Conservation (phyloP, 192 early-diverging fungal species). For the Linnemannia zychae region DNA sequence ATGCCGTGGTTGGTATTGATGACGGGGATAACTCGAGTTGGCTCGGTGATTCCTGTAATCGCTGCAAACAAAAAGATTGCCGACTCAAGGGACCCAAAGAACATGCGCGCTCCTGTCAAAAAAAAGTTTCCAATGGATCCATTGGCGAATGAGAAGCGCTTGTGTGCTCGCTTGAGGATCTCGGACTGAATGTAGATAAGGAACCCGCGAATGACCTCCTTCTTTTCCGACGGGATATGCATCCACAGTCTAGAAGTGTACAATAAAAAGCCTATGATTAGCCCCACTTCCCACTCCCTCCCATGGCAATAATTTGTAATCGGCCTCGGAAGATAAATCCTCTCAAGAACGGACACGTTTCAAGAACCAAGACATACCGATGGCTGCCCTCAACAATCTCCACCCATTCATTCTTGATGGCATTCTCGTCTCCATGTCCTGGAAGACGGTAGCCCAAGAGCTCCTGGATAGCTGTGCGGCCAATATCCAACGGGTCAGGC, state of each 20-base stretch:
- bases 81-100: constrained; percentile 77
- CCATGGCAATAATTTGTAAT: background rate
- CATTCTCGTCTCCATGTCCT: constrained; percentile 60
- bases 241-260: constrained; percentile 59
- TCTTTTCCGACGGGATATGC: constrained; percentile 66
- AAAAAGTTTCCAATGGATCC: constrained; percentile 87
- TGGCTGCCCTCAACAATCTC: constrained; percentile 82
- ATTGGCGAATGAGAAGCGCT: constrained; percentile 78
- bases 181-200: constrained; percentile 76
- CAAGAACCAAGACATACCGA: constrained; percentile 55
- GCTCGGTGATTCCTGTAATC: constrained; percentile 74
- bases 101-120: constrained; percentile 80
- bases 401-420: constrained; percentile 80
- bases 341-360: background rate
- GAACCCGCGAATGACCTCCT: constrained; percentile 81
- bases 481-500: constrained; percentile 64
- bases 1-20: constrained; percentile 74
- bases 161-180: constrained; percentile 72
- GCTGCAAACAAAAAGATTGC: constrained; percentile 82
- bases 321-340: background rate
- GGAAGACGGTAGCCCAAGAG: constrained; percentile 79
- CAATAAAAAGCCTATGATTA: background rate
- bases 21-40: constrained; percentile 77
- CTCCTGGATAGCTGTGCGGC: constrained; percentile 75
- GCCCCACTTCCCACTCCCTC: background rate